A percentile compares a stretch with the other conserved stretches of the same genome.
phyloP scores from a whole-genome alignment of 306 rosid species.

The Rosa persica region DNA sequence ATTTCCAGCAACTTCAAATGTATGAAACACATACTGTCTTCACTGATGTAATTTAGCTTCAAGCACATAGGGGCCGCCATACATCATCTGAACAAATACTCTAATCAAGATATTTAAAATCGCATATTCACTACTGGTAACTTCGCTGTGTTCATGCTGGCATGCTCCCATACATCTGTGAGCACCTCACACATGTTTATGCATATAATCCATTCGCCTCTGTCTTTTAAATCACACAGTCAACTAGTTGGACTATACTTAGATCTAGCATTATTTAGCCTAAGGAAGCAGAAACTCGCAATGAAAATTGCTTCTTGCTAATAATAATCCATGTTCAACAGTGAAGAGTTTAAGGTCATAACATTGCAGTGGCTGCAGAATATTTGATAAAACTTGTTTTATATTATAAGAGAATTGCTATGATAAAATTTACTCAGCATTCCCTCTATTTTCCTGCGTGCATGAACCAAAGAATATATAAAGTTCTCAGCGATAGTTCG shows the following conservation, averaged over 20 bases:
- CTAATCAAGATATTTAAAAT: not conserved
- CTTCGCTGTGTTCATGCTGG: not conserved
- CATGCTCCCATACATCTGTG: not conserved
- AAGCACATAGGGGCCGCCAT: not conserved
- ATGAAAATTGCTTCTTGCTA: not conserved
- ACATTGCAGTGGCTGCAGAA: not conserved
- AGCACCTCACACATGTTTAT: not conserved
- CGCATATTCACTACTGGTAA: not conserved
- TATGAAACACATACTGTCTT: not conserved
- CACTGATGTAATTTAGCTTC: not conserved
- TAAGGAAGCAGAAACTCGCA: not conserved
- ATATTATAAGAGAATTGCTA: not conserved
- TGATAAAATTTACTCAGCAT: not conserved
- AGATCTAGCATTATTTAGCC: not conserved
- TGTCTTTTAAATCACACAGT: not conserved
- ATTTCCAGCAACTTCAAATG: not conserved
- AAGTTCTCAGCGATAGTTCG: not conserved
- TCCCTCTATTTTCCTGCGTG: not conserved
- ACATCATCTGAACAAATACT: not conserved
- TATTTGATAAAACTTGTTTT: not conserved
- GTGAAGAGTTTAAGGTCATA: not conserved
- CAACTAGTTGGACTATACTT: not conserved
- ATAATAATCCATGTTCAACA: not conserved
- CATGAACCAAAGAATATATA: not conserved
- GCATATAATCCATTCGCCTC: not conserved